Evolutionary conservation across 495 filamentous ascomycete genomes (phyloP).

Genomic region (Aspergillus nidulans): DNA sequence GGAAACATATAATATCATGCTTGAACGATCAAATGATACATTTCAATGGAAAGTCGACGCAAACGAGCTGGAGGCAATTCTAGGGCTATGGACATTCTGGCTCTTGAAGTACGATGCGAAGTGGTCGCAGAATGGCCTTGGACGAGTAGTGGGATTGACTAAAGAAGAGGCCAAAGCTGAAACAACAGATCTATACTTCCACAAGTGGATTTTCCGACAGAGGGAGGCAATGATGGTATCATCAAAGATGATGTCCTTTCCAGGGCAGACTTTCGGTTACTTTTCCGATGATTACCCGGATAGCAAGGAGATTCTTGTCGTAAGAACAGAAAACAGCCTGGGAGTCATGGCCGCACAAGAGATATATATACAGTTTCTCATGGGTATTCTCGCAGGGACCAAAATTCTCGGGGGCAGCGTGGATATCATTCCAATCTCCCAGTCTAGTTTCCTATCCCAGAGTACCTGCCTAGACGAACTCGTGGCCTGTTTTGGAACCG

Average conservation of each 20-base stretch:
- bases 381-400: slow-evolving; percentile 9
- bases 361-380: slow-evolving; percentile 33
- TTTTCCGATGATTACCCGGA: slow-evolving; percentile 1
- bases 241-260: slow-evolving; percentile 16
- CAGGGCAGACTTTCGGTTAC: slow-evolving; percentile 23
- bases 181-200: slow-evolving; percentile 29
- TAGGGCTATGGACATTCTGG: slow-evolving; percentile 36
- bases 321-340: slow-evolving; percentile 22
- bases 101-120: slow-evolving; percentile 20
- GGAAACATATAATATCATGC: slow-evolving; percentile 17
- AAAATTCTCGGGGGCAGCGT: slow-evolving; percentile 18
- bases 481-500: slow-evolving; percentile 21
- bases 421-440: slow-evolving; percentile 14
- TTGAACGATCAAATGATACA: slow-evolving; percentile 23
- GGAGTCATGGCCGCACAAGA: slow-evolving; percentile 37
- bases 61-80: slow-evolving; percentile 29
- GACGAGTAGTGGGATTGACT: slow-evolving; percentile 27
- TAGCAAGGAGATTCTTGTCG: slow-evolving; percentile 21
- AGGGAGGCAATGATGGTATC: slow-evolving; percentile 26
- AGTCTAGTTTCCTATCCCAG: slow-evolving; percentile 16
- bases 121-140: slow-evolving; percentile 17
- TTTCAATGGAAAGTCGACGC: slow-evolving; percentile 26
- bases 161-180: slow-evolving; percentile 17
- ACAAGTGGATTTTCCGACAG: slow-evolving; percentile 38
- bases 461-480: slow-evolving; percentile 25